These are phyloP conservation scores for Colletotrichum incanum DNA, from an alignment of 2,329 filamentous ascomycete species.

Conservation along the genomic window DNA sequence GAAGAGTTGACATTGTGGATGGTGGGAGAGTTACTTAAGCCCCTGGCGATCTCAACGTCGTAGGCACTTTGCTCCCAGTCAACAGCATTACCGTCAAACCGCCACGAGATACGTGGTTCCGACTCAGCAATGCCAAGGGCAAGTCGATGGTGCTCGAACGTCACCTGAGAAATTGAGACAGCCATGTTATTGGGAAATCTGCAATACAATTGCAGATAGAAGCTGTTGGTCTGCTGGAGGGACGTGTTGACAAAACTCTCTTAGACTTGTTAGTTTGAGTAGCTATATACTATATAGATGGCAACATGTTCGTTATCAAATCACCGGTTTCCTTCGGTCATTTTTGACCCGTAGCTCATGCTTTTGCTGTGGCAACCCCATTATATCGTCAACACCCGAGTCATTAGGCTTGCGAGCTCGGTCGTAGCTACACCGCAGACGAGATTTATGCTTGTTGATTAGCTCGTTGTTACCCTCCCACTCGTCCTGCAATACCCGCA, in stretches of 20 bases:
- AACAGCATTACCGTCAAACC: slow-evolving; percentile 55
- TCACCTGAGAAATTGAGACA: slow-evolving; percentile 56
- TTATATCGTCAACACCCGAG: not conserved
- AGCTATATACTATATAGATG: not conserved
- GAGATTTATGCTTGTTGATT: not conserved
- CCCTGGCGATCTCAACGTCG: slow-evolving; percentile 58
- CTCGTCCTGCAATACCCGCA: slow-evolving; percentile 11
- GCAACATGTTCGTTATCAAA: not conserved
- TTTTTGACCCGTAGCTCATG: slow-evolving; percentile 13
- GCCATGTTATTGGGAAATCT: slow-evolving; percentile 49
- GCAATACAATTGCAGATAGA: not conserved
- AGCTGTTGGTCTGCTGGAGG: not conserved
- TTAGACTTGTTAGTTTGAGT: not conserved
- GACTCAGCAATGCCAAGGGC: slow-evolving; percentile 62
- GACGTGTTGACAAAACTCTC: not conserved
- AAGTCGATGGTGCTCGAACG: slow-evolving; percentile 59
- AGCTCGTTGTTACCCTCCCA: not conserved
- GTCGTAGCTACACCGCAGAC: slow-evolving; percentile 12
- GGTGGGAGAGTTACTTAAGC: slow-evolving; percentile 17
- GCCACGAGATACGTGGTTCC: slow-evolving; percentile 63
- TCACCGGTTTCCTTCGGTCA: not conserved
- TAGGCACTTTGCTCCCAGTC: slow-evolving; percentile 63
- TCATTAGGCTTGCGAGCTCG: not conserved
- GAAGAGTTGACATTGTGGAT: slow-evolving; percentile 52
- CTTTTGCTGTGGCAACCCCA: not conserved